Conservation (phyloP, 2,329 filamentous ascomycete species). For the Colletotrichum kahawae region DNA sequence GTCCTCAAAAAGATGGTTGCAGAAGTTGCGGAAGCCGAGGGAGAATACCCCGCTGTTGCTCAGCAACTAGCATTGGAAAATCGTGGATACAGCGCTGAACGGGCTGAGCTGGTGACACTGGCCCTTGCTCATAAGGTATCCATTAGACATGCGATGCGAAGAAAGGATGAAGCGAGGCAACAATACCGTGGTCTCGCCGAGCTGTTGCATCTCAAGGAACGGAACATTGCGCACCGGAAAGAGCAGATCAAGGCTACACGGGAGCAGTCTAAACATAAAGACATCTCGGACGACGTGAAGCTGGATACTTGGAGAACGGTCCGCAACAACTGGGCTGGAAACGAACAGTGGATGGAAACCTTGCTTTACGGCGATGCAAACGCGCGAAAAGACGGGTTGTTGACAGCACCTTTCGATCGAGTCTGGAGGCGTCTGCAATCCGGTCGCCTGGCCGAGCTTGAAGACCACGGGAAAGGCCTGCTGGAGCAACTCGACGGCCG, state of each 20-base stretch:
- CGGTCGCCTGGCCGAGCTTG: conserved; percentile 61
- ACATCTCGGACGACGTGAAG: conserved; percentile 45
- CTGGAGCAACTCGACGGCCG: conserved; percentile 75
- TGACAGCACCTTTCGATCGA: conserved; percentile 70
- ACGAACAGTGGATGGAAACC: conserved; percentile 74
- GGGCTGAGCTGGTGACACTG: conserved; percentile 65
- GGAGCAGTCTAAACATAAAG: conserved; percentile 26
- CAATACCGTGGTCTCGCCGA: conserved; percentile 69
- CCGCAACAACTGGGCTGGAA: conserved; percentile 79
- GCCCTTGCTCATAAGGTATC: conserved; percentile 76
- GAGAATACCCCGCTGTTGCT: conserved; percentile 52
- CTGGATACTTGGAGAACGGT: conserved; percentile 63
- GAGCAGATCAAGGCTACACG: conserved; percentile 45
- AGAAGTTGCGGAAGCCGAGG: conserved; percentile 40
- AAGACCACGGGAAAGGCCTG: conserved; percentile 56
- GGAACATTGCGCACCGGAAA: conserved; percentile 58
- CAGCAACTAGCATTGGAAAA: conserved; percentile 63
- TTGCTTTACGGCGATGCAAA: conserved; percentile 71
- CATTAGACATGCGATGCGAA: conserved; percentile 61
- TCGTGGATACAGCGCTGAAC: conserved; percentile 60
- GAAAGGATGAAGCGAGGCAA: conserved; percentile 63
- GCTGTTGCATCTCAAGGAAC: conserved; percentile 67
- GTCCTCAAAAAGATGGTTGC: conserved; percentile 75
- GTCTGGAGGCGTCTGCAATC: conserved; percentile 73
- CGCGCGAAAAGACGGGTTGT: conserved; percentile 62